Evolutionary conservation across 352 stramenopile species (phyloP).

Genomic region (Globisporangium lucens): DNA sequence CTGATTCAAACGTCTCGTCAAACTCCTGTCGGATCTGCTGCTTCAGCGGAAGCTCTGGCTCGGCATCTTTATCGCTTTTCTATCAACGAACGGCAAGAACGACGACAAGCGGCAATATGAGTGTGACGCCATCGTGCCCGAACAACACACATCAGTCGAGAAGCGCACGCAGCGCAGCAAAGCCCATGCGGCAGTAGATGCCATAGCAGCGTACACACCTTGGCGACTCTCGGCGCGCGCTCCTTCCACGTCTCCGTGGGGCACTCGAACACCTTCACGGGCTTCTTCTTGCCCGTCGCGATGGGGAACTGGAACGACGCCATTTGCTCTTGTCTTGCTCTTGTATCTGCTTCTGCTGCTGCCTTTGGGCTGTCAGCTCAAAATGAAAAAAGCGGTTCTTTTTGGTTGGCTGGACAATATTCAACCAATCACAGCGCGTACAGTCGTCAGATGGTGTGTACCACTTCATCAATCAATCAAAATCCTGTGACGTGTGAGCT

Average conservation of each 20-base stretch:
- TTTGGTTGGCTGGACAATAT: slow-evolving; percentile 18
- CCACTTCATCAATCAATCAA: slow-evolving; percentile 9
- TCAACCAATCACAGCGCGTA: slow-evolving; percentile 14
- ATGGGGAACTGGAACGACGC: slow-evolving; percentile 74
- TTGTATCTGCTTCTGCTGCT: not conserved
- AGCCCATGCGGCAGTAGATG: not conserved
- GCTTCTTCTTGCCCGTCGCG: slow-evolving; percentile 71
- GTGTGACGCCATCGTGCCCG: not conserved
- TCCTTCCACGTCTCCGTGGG: slow-evolving; percentile 72
- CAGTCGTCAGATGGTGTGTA: slow-evolving; percentile 1
- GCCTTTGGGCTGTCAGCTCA: not conserved
- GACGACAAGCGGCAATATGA: slow-evolving; percentile 5
- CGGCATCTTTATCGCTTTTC: slow-evolving; percentile 26
- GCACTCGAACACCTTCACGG: slow-evolving; percentile 76
- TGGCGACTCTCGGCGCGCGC: slow-evolving; percentile 26
- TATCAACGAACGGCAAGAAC: slow-evolving; percentile 14
- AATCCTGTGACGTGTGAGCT: slow-evolving; percentile 28
- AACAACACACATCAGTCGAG: not conserved
- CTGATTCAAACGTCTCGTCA: slow-evolving; percentile 64
- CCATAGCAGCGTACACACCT: slow-evolving; percentile 22
- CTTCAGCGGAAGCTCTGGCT: slow-evolving; percentile 42
- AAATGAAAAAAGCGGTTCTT: not conserved
- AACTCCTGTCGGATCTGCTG: slow-evolving; percentile 81
- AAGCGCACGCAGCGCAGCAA: not conserved
- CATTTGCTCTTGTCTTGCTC: slow-evolving; percentile 4